Conservation (phyloP, 352 stramenopile genomes). For the Phytophthora agathidicida region DNA sequence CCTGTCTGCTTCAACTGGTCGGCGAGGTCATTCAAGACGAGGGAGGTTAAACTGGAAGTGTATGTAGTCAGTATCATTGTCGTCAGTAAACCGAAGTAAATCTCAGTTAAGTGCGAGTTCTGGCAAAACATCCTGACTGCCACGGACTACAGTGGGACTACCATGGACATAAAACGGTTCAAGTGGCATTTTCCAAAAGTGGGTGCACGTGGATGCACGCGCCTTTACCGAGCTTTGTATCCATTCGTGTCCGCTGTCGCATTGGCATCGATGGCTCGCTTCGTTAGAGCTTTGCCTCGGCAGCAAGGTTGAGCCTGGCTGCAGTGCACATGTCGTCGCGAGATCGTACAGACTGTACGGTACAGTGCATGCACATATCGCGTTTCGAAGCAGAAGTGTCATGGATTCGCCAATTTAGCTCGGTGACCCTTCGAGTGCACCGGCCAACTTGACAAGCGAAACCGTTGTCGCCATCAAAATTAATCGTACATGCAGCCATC, state of each 20-base stretch:
- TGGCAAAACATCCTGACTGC: constrained; percentile 10
- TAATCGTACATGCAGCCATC: no score
- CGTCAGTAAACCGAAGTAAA: background rate
- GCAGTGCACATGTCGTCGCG: no score
- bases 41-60: background rate
- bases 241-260: no score
- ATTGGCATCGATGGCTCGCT: no score
- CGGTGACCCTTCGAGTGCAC: constrained; percentile 5
- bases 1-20: constrained; percentile 24
- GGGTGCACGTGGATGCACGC: background rate
- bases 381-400: constrained; percentile 11
- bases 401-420: constrained; percentile 9
- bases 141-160: background rate
- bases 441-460: constrained; percentile 16
- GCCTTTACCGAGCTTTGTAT: constrained; percentile 5
- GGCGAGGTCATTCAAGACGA: background rate
- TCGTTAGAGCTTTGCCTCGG: no score
- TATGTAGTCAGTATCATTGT: background rate
- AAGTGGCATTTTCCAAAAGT: constrained; percentile 2
- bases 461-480: constrained; percentile 16
- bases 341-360: no score
- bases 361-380: no score
- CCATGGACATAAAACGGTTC: background rate
- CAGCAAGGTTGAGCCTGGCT: no score
- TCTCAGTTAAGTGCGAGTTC: constrained; percentile 7